Conservation (phyloP, 768 basidiomycete species). For the Leucocoprinus leucothites region DNA sequence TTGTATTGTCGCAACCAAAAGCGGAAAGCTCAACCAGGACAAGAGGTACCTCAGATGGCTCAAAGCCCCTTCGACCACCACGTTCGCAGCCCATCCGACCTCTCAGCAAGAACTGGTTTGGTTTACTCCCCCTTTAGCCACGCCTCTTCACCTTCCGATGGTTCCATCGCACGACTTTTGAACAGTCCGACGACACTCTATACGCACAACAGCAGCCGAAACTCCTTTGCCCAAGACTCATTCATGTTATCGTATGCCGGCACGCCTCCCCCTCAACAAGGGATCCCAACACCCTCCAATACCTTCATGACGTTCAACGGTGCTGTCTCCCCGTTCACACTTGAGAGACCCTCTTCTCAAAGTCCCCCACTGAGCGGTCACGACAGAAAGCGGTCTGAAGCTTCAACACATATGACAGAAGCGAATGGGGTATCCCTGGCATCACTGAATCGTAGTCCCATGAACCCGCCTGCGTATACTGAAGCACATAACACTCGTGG, state of each 20-base stretch:
- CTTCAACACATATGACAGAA: conserved; percentile 18
- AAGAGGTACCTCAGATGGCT: not conserved
- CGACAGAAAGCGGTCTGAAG: conserved; percentile 31
- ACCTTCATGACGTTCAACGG: conserved; percentile 24
- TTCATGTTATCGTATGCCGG: conserved; percentile 9
- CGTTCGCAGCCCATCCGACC: conserved; percentile 24
- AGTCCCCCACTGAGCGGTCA: conserved; percentile 5
- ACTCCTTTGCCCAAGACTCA: conserved; percentile 29
- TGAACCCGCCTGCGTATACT: conserved; percentile 36
- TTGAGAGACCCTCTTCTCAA: conserved; percentile 16
- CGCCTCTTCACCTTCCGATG: conserved; percentile 14
- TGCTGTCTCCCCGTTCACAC: conserved; percentile 31
- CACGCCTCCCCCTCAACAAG: conserved; percentile 12
- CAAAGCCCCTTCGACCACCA: conserved; percentile 15
- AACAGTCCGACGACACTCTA: conserved; percentile 21
- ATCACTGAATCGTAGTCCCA: conserved; percentile 14
- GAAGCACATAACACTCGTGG: not conserved
- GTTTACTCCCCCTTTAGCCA: conserved; percentile 20
- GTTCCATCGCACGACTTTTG: conserved; percentile 18
- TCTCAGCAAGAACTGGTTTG: conserved; percentile 15
- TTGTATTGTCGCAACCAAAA: conserved; percentile 21
- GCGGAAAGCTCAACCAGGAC: not conserved
- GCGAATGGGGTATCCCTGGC: too few species aligned
- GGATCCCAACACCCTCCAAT: not conserved
- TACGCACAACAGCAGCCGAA: conserved; percentile 30